A percentile compares a stretch with the other conserved stretches of the same genome.
Conservation (phyloP, 179 eudicot genomes). For the Pouteria campechiana region DNA sequence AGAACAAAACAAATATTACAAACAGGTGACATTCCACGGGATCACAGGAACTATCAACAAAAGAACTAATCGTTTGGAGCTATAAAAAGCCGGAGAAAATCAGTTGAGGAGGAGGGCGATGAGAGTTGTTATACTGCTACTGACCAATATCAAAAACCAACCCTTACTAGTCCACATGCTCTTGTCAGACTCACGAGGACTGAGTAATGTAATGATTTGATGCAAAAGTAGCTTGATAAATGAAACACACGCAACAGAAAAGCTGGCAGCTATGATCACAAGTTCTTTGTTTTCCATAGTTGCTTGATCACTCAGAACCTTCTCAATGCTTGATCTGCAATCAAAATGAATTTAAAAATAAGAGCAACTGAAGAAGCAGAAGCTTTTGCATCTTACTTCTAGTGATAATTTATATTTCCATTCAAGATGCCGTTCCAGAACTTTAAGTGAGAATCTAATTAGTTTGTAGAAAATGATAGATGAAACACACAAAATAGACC, state of each 20-base stretch:
- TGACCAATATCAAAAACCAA: constrained; percentile 45
- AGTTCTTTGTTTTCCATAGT: constrained; percentile 60
- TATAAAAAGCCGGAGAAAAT: no score
- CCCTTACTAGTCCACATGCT: constrained; percentile 21
- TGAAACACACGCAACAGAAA: constrained; percentile 51
- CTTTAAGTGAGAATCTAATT: no score
- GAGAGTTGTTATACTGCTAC: constrained; percentile 45
- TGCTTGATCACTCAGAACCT: constrained; percentile 40
- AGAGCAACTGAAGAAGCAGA: background rate
- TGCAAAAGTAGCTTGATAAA: constrained; percentile 45
- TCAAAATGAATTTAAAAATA: background rate
- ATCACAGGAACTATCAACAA: no score
- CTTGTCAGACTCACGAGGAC: constrained; percentile 18
- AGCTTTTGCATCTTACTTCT: no score
- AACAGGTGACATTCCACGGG: no score
- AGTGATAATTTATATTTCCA: no score
- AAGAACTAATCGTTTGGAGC: no score
- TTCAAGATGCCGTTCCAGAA: no score
- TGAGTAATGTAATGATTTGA: constrained; percentile 19
- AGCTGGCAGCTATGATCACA: constrained; percentile 40
- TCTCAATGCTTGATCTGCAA: constrained; percentile 51
- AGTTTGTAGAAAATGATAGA: no score
- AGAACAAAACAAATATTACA: no score
- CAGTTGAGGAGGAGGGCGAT: constrained; percentile 22
- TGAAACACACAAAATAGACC: background rate